These are phyloP conservation scores for Geotrichum candidum DNA, from an alignment of 1,139 yeast species.

Conservation along the genomic window DNA sequence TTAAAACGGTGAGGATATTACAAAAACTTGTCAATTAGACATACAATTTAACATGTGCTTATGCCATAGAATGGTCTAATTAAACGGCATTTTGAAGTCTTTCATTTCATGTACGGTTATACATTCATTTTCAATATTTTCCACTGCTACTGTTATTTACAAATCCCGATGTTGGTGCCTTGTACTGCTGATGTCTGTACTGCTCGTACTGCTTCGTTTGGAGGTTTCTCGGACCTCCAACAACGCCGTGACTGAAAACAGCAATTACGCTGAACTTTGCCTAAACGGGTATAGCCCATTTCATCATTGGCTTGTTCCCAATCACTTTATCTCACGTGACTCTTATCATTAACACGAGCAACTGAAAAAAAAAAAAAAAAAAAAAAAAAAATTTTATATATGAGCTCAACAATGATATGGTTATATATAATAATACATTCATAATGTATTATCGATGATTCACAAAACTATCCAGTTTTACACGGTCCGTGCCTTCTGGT, in stretches of 20 bases:
- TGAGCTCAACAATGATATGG: not conserved
- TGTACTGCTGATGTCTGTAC: not conserved
- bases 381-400: not conserved
- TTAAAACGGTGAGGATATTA: no score
- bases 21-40: no score
- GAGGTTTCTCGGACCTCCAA: no score
- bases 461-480: not conserved
- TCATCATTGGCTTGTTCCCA: not conserved
- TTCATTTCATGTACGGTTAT: no score
- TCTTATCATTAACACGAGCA: not conserved
- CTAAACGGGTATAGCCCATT: not conserved
- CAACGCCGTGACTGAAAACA: no score
- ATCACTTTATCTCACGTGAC: slow-evolving; percentile 2
- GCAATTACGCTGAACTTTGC: not conserved
- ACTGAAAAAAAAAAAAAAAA: not conserved
- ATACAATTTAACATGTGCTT: no score
- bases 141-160: no score
- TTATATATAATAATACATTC: not conserved
- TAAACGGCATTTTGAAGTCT: no score
- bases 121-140: no score
- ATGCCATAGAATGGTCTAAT: no score
- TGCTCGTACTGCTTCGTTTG: no score
- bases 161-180: not conserved
- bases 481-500: not conserved
- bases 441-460: not conserved